Percentiles rank a stretch among this genome's conserved stretches.
phyloP scores from a whole-genome alignment of 2,329 filamentous ascomycete genomes.

The Fusarium sp. region DNA sequence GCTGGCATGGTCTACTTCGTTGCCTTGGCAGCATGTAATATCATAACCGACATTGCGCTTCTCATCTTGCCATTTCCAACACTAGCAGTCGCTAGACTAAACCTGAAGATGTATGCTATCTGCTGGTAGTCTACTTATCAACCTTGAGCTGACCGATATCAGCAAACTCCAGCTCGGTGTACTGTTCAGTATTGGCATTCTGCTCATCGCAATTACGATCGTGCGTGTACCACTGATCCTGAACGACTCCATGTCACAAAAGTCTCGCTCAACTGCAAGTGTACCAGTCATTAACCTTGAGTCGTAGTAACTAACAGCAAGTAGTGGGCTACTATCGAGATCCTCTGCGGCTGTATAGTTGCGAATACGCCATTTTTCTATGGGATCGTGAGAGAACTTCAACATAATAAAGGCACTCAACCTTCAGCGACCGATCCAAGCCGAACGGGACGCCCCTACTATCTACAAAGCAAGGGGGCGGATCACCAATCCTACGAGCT shows the following conservation, averaged over 20 bases:
- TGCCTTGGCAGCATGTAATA: conserved; percentile 48
- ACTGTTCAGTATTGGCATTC: conserved; percentile 46
- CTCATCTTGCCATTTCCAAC: conserved; percentile 50
- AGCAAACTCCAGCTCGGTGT: conserved; percentile 37
- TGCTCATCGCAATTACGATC: conserved; percentile 48
- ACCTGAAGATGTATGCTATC: conserved; percentile 20
- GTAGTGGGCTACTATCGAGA: conserved; percentile 51
- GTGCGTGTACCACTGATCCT: conserved; percentile 50
- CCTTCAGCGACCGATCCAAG: background rate
- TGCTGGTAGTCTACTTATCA: no score
- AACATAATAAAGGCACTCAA: background rate
- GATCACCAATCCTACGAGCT: background rate
- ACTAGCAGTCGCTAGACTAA: conserved; percentile 23
- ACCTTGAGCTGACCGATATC: background rate
- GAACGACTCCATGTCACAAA: conserved; percentile 47
- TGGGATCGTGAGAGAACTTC: conserved; percentile 1
- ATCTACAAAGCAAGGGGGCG: conserved; percentile 6
- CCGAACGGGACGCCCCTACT: background rate
- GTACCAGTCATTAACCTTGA: background rate
- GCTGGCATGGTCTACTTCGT: conserved; percentile 42
- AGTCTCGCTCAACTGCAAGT: conserved; percentile 50
- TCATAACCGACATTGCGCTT: conserved; percentile 49
- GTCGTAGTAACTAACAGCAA: background rate
- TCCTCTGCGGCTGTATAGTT: conserved; percentile 17
- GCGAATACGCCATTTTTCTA: conserved; percentile 13